phyloP scores from a whole-genome alignment of 306 rosid species.

The Rosa persica region DNA sequence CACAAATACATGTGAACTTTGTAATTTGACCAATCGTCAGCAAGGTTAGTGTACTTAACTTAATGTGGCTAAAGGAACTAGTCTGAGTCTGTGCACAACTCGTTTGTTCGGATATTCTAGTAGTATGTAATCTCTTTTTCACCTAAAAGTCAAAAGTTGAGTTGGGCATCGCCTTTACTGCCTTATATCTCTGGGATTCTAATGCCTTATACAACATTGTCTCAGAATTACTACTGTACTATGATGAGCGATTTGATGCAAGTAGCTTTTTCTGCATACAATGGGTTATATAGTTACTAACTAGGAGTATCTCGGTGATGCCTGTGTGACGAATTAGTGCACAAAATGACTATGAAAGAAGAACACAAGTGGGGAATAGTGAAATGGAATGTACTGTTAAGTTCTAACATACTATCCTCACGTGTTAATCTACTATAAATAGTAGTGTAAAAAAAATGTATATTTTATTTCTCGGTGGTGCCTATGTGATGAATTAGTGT shows the following conservation, averaged over 20 bases:
- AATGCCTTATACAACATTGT: not conserved
- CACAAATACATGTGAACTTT: too few species aligned
- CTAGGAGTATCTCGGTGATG: too few species aligned
- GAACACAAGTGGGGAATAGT: not conserved
- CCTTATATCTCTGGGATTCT: not conserved
- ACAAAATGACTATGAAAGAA: too few species aligned
- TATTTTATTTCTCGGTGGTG: too few species aligned
- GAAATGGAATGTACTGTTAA: not conserved
- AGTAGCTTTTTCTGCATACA: not conserved
- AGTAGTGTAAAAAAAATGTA: too few species aligned
- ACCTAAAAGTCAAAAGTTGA: not conserved
- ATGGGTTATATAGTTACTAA: not conserved
- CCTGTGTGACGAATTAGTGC: too few species aligned
- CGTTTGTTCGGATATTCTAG: not conserved
- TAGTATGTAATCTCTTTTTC: not conserved
- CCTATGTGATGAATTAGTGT: too few species aligned
- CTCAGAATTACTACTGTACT: not conserved
- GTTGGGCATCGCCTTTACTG: not conserved
- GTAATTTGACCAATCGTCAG: not conserved
- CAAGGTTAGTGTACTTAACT: not conserved
- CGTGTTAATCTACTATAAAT: too few species aligned
- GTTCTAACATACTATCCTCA: too few species aligned
- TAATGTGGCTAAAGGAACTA: not conserved
- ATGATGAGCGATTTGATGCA: not conserved
- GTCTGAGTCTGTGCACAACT: not conserved